A percentile compares a stretch with the other conserved stretches of the same genome.
phyloP scores from a whole-genome alignment of 768 basidiomycete species.

The Auricularia auricula-judae region DNA sequence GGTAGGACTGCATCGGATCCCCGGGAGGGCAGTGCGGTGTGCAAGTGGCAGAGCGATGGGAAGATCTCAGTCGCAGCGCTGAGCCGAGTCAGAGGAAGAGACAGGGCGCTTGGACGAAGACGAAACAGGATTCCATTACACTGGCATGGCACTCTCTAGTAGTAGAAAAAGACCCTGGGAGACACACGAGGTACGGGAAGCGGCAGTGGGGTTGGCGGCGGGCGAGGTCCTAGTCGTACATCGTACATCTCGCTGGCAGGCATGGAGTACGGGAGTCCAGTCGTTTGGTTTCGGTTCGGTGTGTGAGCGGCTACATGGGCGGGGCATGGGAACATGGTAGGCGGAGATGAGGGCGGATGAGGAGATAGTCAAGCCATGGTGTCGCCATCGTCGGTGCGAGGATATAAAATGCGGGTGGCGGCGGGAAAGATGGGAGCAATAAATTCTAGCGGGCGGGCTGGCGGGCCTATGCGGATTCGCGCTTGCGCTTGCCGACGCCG shows the following conservation, averaged over 20 bases:
- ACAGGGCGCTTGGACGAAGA: no score
- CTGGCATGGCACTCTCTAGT: no score
- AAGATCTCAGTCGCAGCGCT: no score
- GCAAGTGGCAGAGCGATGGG: no score
- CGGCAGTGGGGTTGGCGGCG: background rate
- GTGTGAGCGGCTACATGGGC: no score
- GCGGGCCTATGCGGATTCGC: background rate
- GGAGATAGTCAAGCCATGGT: background rate
- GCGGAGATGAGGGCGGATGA: background rate
- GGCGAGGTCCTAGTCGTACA: background rate
- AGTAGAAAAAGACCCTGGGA: background rate
- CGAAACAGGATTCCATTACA: no score
- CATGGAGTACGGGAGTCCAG: no score
- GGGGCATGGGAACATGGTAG: background rate
- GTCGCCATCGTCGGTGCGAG: background rate
- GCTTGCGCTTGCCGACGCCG: background rate
- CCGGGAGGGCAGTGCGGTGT: no score
- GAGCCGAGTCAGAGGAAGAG: no score
- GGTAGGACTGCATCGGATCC: no score
- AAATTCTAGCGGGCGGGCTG: background rate
- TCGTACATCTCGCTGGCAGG: background rate
- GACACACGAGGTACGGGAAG: background rate
- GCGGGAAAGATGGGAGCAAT: background rate
- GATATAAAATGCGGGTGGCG: background rate
- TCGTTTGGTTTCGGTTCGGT: no score